Evolutionary conservation across 257 asterid species (phyloP), one percentile per base, ranked within the genome.

Genomic region (Eustoma russellianum): DNA sequence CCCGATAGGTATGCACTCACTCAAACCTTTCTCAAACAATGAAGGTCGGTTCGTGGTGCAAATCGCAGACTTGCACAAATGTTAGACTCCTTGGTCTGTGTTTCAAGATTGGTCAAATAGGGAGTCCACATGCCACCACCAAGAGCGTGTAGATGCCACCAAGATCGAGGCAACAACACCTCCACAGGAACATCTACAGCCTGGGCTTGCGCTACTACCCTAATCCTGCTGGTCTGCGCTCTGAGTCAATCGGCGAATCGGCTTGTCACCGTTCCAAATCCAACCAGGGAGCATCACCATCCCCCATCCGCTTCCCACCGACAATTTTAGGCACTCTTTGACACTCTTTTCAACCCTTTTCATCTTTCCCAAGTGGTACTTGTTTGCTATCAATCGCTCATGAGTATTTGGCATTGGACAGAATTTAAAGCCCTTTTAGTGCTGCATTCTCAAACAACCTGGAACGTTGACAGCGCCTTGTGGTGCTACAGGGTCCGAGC

Each of bases 221-320:
- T 12, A 44, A 44, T 44, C 48, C 48, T 44, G 48, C 48, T 5
- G 15, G 48, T 44, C 48, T 9, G 11, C 48, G 15, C 5, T 8
- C 41, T 8, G 41, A 34, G 41, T 34, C 41, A 8, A 34, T 34
- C 41, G 41, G 41, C 41, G 41, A 9, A 44, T 9, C 48, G 15
- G 48, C 48, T 44, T 14, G 48, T 44, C 15, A 44, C 67, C 67
- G 65, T 67, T 72, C 70, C 67, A 50, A 70, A 72, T 72, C 70
- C 74, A 65, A 58, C 74, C 74, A 67, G 74, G 78, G 51, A 65
- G 67, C 71, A 72, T 55, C 68, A 65, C 68, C 74, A 64, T 65
- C 71, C 78, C 78, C 78, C 71, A 72, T 72, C 74, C 78, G 74
- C 78, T 72, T 67, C 74, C 67, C 74, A 67, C 68, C 70, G 70